Conservation (phyloP, 352 stramenopile genomes). For the Globisporangium perplexum region DNA sequence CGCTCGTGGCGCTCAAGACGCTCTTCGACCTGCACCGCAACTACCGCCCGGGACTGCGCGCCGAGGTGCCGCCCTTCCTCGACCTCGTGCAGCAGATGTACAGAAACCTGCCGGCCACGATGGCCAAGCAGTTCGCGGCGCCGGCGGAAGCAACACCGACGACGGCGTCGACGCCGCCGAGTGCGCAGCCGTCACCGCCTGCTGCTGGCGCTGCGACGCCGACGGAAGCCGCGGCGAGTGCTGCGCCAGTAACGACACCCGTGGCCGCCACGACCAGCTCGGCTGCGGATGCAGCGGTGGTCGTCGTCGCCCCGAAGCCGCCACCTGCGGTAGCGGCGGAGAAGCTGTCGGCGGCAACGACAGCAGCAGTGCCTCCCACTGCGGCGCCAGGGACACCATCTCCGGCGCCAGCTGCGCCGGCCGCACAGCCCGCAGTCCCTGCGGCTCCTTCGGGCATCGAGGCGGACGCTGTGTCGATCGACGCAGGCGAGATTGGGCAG, state of each 20-base stretch:
- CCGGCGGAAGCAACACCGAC: conserved; percentile 22
- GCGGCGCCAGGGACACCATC: conserved; percentile 4
- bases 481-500: conserved; percentile 11
- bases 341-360: conserved; percentile 8
- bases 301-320: conserved; percentile 9
- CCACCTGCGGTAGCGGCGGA: conserved; percentile 2
- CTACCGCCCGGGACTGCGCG: conserved; percentile 87
- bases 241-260: background rate
- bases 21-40: conserved; percentile 98
- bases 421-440: background rate
- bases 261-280: background rate
- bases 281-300: conserved; percentile 6
- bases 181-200: conserved; percentile 4
- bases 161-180: background rate
- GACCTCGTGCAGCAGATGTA: conserved; percentile 89
- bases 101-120: conserved; percentile 77
- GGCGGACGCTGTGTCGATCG: conserved; percentile 12
- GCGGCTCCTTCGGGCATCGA: conserved; percentile 1
- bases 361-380: conserved; percentile 19
- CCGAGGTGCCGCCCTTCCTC: conserved; percentile 88
- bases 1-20: conserved; percentile 91
- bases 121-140: conserved; percentile 82
- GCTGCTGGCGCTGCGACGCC: background rate
- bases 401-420: background rate
- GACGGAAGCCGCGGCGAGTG: no score